These are phyloP conservation scores for Nemania diffusa DNA, from an alignment of 2,329 filamentous ascomycete genomes.

Conservation along the genomic window DNA sequence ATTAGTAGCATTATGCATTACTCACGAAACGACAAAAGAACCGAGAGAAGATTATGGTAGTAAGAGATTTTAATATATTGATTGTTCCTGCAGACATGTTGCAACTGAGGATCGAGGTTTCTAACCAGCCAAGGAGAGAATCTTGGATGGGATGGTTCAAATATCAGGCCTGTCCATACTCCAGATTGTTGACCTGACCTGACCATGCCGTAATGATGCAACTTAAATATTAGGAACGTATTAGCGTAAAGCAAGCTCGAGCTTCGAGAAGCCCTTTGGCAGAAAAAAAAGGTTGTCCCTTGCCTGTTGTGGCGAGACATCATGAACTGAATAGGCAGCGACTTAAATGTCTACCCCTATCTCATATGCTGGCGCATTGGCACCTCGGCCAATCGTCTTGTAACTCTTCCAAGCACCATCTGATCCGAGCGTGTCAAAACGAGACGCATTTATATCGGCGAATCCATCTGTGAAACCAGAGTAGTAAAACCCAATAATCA, in stretches of 20 bases:
- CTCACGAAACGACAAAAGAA: not conserved
- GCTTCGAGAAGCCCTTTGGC: not conserved
- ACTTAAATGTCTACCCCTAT: conserved; percentile 39
- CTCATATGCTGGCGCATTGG: conserved; percentile 52
- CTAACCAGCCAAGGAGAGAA: conserved; percentile 20
- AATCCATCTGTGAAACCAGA: conserved; percentile 65
- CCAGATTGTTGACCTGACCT: conserved; percentile 23
- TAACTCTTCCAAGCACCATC: conserved; percentile 63
- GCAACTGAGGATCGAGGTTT: conserved; percentile 15
- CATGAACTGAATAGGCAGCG: not conserved
- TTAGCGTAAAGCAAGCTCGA: conserved; percentile 19
- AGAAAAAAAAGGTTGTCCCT: not conserved
- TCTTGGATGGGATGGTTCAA: conserved; percentile 8
- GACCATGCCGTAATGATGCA: conserved; percentile 35
- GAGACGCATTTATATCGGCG: conserved; percentile 56
- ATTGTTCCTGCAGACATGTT: conserved; percentile 3
- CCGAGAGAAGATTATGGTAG: not conserved
- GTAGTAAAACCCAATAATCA: conserved; percentile 91
- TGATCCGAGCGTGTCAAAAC: conserved; percentile 65
- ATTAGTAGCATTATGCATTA: not conserved
- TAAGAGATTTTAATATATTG: conserved; percentile 16
- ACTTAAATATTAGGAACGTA: conserved; percentile 23
- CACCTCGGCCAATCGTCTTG: conserved; percentile 64
- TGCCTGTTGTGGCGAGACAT: not conserved
- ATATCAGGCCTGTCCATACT: conserved; percentile 30